Evolutionary conservation across 2,329 filamentous ascomycete genomes (phyloP), one percentile per base, ranked within the genome.

Genomic region (Alternaria metachromatica): DNA sequence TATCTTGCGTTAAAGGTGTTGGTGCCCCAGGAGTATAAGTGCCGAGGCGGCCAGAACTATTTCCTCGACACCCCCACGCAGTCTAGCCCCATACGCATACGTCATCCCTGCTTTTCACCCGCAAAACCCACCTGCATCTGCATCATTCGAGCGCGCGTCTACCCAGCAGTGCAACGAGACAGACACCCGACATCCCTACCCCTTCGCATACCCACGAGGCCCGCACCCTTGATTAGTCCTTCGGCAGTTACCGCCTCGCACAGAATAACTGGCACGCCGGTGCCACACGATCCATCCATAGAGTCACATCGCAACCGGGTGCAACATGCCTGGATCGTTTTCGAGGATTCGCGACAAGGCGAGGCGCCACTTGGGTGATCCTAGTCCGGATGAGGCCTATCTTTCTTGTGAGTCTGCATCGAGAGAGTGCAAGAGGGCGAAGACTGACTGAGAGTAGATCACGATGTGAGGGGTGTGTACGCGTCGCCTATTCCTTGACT

Each of bases 381-480:
- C 77, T 50, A 72, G 71, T 49, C 89, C 89, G 13, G 89, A 92
- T 68, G 89, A 91, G 80, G 87, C 88, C 37, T 92, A 90, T 80
- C 81, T 92, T 65, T 90, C 87, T 76, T 92, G 90, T 91, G 79
- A 87, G 88, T 85, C 10, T 49, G 45, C 21, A 20, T 11, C 28
- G 46, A 33, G 26, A 26, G 25, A 44, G n/a, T 37, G 15, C 15
- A 30, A 59, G 21, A 53, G 59, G 18, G 33, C 10, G 12, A 30
- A 41, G 23, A 43, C 46, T 59, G 51, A 70, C 76, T 78, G 71
- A 77, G 43, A 23, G 60, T 72, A 90, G 89, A 91, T 78, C 83
- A 89, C 72, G 89, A 91, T 80, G 82, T 90, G 65, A 86, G 88
- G 80, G 84, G 89, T 91, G 84, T 76, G 86, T 83, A 71, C 65